Evolutionary conservation across 768 basidiomycete species (phyloP).

Genomic region (Lepiota venenata): DNA sequence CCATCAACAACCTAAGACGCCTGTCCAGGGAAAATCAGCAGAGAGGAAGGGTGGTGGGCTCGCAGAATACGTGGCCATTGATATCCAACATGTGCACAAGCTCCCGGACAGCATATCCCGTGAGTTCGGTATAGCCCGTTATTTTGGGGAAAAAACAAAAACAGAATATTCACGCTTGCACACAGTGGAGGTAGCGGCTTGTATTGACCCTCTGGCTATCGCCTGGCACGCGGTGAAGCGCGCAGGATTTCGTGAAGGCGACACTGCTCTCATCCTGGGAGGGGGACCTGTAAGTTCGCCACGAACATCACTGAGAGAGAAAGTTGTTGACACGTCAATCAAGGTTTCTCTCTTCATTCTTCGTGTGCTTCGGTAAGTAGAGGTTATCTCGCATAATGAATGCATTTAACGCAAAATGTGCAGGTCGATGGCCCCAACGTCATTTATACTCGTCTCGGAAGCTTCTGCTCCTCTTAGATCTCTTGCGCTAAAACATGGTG

Average conservation of each 20-base stretch:
- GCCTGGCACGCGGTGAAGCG: conserved; percentile 43
- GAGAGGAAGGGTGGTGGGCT: conserved; percentile 40
- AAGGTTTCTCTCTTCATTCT: conserved; percentile 37
- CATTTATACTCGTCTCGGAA: conserved; percentile 36
- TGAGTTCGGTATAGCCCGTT: conserved; percentile 17
- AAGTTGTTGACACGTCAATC: not conserved
- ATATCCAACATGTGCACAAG: conserved; percentile 31
- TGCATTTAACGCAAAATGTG: not conserved
- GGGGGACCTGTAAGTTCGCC: conserved; percentile 38
- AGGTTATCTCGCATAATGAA: not conserved
- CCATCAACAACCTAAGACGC: not conserved
- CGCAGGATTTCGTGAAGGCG: conserved; percentile 32
- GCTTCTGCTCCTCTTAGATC: conserved; percentile 33
- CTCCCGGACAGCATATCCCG: conserved; percentile 35
- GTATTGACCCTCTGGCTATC: conserved; percentile 44
- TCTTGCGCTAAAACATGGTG: conserved; percentile 34
- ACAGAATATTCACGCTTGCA: not conserved
- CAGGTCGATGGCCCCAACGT: conserved; percentile 25
- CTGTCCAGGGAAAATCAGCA: conserved; percentile 26
- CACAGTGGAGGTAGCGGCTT: conserved; percentile 44
- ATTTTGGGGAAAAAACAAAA: not conserved
- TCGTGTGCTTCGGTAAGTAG: conserved; percentile 31
- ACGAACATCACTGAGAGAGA: not conserved
- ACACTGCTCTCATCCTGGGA: conserved; percentile 39
- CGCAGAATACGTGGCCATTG: conserved; percentile 36